Conservation (phyloP, 2,329 filamentous ascomycete species). For the Alternaria gaisen region DNA sequence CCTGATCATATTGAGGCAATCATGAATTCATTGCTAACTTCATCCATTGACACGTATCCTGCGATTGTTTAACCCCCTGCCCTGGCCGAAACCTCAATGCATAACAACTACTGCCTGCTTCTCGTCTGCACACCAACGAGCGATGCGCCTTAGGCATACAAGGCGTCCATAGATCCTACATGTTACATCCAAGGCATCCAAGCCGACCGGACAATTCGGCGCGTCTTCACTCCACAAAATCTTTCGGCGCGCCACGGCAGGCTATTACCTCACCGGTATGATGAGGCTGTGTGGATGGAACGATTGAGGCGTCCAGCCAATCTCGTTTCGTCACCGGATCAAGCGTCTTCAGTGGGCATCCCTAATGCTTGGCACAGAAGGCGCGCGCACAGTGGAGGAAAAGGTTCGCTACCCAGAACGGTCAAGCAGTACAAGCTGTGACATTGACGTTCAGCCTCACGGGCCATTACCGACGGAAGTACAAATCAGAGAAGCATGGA, state of each 20-base stretch:
- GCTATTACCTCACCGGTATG: neutral
- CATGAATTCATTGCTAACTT: neutral
- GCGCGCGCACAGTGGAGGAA: slow-evolving; percentile 1
- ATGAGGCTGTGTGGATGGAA: slow-evolving; percentile 4
- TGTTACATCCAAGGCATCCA: slow-evolving; percentile 7
- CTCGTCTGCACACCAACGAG: neutral
- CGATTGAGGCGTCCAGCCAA: slow-evolving; percentile 11
- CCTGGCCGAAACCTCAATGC: neutral
- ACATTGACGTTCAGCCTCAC: neutral
- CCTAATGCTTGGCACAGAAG: neutral
- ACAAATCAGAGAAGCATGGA: neutral
- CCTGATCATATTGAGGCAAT: neutral
- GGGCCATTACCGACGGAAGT: neutral
- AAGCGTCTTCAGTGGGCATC: neutral
- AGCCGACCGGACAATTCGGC: slow-evolving; percentile 8
- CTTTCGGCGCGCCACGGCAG: neutral
- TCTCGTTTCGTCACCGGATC: neutral
- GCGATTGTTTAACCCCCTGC: neutral
- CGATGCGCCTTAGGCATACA: neutral
- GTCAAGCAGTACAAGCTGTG: neutral
- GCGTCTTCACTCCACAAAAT: slow-evolving; percentile 3
- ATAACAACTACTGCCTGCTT: neutral
- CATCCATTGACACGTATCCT: neutral
- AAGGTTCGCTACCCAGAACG: neutral
- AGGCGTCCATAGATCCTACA: slow-evolving; percentile 2